These are phyloP conservation scores for Talaromyces pinophilus DNA, from an alignment of 2,329 filamentous ascomycete species.

Conservation along the genomic window DNA sequence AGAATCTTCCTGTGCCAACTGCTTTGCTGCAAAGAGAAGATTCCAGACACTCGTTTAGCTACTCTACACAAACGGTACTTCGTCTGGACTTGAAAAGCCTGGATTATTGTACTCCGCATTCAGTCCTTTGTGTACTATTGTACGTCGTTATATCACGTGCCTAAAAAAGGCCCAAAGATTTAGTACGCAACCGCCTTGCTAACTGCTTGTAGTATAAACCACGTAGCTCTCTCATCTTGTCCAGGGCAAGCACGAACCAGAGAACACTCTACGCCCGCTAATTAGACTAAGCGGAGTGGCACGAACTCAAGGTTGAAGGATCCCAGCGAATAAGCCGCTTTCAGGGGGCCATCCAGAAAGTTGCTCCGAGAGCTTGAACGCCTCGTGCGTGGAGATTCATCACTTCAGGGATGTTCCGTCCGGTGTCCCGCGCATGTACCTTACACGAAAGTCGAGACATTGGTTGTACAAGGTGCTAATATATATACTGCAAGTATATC, in stretches of 20 bases:
- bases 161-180: neutral
- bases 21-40: neutral
- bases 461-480: conserved; percentile 1
- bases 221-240: neutral
- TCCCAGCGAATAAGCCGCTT: conserved; percentile 1
- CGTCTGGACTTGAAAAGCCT: too few relatives aligned
- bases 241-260: neutral
- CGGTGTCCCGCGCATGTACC: neutral
- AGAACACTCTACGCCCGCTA: neutral
- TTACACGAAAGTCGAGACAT: neutral
- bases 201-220: neutral
- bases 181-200: neutral
- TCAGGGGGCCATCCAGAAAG: neutral
- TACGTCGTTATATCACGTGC: neutral
- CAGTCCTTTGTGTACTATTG: neutral
- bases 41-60: neutral
- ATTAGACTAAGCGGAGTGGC: conserved; percentile 3
- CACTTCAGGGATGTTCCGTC: conserved; percentile 1
- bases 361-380: neutral
- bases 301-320: neutral
- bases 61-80: neutral
- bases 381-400: conserved; percentile 3
- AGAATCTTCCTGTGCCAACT: neutral
- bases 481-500: neutral
- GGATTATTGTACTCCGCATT: neutral